A percentile compares a stretch with the other conserved stretches of the same genome.
These are phyloP conservation scores for Didymellaceae sp. DNA, from an alignment of 2,329 filamentous ascomycete species.

Conservation along the genomic window DNA sequence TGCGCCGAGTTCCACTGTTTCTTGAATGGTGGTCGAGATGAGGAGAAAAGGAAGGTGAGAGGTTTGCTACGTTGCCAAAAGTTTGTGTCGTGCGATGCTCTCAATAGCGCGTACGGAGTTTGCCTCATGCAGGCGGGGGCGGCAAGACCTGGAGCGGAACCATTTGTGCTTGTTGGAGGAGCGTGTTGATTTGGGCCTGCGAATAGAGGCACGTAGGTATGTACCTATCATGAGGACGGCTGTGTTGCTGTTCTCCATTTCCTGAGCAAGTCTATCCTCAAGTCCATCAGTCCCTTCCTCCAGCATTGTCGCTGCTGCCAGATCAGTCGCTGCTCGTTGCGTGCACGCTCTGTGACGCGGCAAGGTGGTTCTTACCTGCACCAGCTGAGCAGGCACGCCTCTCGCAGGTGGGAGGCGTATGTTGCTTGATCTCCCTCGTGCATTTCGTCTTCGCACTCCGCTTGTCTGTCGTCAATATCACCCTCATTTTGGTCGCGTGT, in stretches of 20 bases:
- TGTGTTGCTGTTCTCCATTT: background rate
- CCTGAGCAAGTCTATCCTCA: background rate
- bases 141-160: background rate
- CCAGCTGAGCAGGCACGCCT: conserved; percentile 5
- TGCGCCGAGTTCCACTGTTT: background rate
- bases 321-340: background rate
- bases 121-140: background rate
- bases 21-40: background rate
- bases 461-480: conserved; percentile 22
- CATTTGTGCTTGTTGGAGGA: background rate
- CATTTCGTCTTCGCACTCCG: conserved; percentile 2
- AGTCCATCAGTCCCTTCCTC: background rate
- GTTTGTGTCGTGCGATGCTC: background rate
- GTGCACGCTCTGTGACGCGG: background rate
- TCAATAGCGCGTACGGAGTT: background rate
- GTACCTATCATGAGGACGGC: conserved; percentile 4
- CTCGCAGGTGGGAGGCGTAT: background rate
- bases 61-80: background rate
- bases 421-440: background rate
- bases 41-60: background rate
- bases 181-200: background rate
- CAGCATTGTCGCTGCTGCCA: background rate
- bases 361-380: conserved; percentile 2
- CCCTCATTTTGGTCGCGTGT: conserved; percentile 23
- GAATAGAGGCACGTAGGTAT: conserved; percentile 8